These are phyloP conservation scores for Mycena latifolia DNA, from an alignment of 768 basidiomycete genomes.

Conservation along the genomic window DNA sequence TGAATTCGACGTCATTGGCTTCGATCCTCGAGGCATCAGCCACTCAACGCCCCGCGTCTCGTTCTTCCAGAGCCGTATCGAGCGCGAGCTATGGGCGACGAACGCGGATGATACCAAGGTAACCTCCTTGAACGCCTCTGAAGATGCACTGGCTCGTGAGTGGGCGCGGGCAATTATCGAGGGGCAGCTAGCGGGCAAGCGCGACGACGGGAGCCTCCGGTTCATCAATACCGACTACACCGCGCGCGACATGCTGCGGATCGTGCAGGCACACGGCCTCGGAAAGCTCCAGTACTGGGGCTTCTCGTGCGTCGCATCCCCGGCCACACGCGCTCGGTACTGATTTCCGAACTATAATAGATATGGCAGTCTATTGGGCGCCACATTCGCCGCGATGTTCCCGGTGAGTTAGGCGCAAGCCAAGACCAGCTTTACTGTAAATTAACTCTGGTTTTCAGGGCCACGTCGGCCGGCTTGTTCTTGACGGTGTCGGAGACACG, in stretches of 20 bases:
- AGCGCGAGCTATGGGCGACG: slow-evolving; percentile 17
- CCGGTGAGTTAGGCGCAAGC: slow-evolving; percentile 16
- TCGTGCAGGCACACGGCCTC: slow-evolving; percentile 24
- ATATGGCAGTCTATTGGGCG: slow-evolving; percentile 32
- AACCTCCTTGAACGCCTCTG: slow-evolving; percentile 21
- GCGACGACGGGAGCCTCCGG: slow-evolving; percentile 27
- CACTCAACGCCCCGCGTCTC: slow-evolving; percentile 14
- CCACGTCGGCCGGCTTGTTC: slow-evolving; percentile 28
- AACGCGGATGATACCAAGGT: too few relatives aligned
- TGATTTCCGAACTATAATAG: slow-evolving; percentile 4
- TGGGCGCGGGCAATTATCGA: slow-evolving; percentile 23
- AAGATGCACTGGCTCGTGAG: slow-evolving; percentile 5
- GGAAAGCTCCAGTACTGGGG: slow-evolving; percentile 37
- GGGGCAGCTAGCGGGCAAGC: slow-evolving; percentile 13
- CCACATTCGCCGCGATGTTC: slow-evolving; percentile 36
- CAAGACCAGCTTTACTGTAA: too few relatives aligned
- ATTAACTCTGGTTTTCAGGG: slow-evolving; percentile 12
- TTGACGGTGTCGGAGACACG: slow-evolving; percentile 30
- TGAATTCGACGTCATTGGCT: slow-evolving; percentile 37
- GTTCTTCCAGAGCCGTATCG: slow-evolving; percentile 23
- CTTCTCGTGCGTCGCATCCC: slow-evolving; percentile 29
- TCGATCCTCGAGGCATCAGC: slow-evolving; percentile 40
- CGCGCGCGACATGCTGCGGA: slow-evolving; percentile 36
- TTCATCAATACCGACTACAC: slow-evolving; percentile 34
- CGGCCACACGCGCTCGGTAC: too few relatives aligned